phyloP scores from a whole-genome alignment of 306 rosid genomes.

The Styphnolobium japonicum region DNA sequence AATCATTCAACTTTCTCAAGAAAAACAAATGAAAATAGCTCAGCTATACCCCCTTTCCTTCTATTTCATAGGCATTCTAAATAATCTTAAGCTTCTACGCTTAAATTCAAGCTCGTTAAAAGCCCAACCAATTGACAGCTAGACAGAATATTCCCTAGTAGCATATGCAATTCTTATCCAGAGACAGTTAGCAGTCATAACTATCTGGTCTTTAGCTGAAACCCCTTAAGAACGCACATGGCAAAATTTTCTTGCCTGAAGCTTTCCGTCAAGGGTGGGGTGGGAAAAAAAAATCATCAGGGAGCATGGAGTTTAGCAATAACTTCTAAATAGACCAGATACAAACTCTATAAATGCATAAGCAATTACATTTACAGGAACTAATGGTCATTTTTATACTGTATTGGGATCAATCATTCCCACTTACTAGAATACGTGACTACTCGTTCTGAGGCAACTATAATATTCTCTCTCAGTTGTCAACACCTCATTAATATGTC shows the following conservation, averaged over 20 bases:
- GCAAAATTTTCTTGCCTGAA: conserved; percentile 3
- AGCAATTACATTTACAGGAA: background rate
- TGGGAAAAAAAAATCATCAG: background rate
- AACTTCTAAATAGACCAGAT: background rate
- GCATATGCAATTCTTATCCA: conserved; percentile 2
- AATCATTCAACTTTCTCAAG: conserved; percentile 25
- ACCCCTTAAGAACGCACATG: background rate
- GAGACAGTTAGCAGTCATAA: background rate
- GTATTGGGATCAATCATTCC: background rate
- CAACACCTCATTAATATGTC: conserved; percentile 5
- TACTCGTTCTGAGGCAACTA: background rate
- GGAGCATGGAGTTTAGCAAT: background rate
- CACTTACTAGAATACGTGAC: background rate
- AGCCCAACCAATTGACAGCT: background rate
- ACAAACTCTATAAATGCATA: background rate
- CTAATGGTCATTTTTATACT: background rate
- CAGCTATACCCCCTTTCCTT: background rate
- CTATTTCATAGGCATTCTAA: background rate
- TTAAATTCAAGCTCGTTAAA: background rate
- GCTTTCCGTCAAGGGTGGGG: background rate
- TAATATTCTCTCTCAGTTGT: background rate
- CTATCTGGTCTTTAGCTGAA: conserved; percentile 11
- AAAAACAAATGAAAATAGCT: conserved; percentile 12
- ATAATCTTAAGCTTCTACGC: conserved; percentile 8
- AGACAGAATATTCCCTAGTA: background rate